Base-by-base conservation (phyloP, 805 yeast genomes). In the Candida koratica region DNA sequence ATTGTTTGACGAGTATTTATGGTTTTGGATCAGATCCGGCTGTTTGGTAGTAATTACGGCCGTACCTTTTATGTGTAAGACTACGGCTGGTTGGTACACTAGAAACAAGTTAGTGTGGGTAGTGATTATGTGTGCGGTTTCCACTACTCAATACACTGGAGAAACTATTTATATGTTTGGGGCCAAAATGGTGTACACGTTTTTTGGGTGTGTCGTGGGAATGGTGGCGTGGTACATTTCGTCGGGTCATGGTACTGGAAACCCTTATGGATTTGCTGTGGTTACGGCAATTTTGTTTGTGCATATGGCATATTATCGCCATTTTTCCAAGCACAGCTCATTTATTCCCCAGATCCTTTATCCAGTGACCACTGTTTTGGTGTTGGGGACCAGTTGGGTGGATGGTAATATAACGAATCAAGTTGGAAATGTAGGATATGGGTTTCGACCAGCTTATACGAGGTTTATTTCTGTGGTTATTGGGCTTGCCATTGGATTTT, bases 221-320 rank as follows among this genome's bases (percentile, higher is more conserved):
- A 42, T 56, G 50, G 52, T 58, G 5, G 52, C 52, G 0, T 60
- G 67, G 67, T 61, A 61, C 36, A 56, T 61, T 15, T 55, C 62
- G 2, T 39, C 56, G 15, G 67, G 67, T 2, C 39, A 35, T 30
- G 63, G 63, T 6, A 6, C 36, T 3, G 63, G 63, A n/a, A 61
- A 60, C 31, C 48, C 49, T 24, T 61, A 58, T 36, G 66, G 66
- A 0, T 57, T 45, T 39, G 46, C 52, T 4, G 58, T 45, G 4
- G 66, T 60, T 1, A 47, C 55, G 9, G 58, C 53, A 3, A 45
- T 60, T 5, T 27, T 57, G 4, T 55, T 38, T 43, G 32, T 53
- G 7, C 50, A 45, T 33, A 34, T 55, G 16, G 18, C 45, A 2
- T 60, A 39, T 37, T 58, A 56, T 39, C 42, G 65, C 18, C 65